Conservation (phyloP, 2,329 filamentous ascomycete species). For the Tolypocladium endophyticum region DNA sequence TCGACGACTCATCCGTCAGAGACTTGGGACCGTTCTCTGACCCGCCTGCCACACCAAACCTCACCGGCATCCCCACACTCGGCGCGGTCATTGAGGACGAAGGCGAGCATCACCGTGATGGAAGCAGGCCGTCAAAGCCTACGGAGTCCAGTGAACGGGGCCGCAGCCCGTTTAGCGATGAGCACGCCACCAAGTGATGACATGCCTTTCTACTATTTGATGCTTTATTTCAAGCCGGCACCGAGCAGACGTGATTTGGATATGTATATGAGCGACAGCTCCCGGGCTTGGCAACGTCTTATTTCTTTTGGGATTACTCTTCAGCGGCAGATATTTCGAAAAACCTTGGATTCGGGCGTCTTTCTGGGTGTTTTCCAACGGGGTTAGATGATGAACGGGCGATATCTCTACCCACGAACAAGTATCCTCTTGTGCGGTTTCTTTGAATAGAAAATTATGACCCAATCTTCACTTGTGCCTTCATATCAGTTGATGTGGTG, state of each 20-base stretch:
- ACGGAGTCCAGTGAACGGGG: slow-evolving; percentile 17
- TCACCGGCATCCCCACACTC: slow-evolving; percentile 32
- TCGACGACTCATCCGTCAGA: slow-evolving; percentile 36
- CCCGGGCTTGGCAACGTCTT: background rate
- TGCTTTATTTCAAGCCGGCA: background rate
- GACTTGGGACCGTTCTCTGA: slow-evolving; percentile 52
- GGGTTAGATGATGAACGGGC: background rate
- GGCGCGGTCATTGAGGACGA: slow-evolving; percentile 47
- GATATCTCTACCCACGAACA: background rate
- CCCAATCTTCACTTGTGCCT: background rate
- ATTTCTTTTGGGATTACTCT: background rate
- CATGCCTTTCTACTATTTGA: slow-evolving; percentile 3
- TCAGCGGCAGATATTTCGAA: background rate
- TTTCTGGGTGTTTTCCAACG: background rate
- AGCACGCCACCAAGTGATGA: slow-evolving; percentile 44
- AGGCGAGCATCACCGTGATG: slow-evolving; percentile 25
- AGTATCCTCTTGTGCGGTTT: background rate
- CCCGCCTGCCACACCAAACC: slow-evolving; percentile 27
- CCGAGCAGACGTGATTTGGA: background rate
- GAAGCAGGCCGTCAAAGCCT: slow-evolving; percentile 16
- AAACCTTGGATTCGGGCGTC: background rate
- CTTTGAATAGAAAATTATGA: background rate
- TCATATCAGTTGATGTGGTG: background rate
- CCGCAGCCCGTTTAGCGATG: slow-evolving; percentile 46
- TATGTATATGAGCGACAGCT: background rate